Evolutionary conservation across 768 basidiomycete species (phyloP), one percentile per base, ranked within the genome.

Genomic region (Tylopilus subfusipes): DNA sequence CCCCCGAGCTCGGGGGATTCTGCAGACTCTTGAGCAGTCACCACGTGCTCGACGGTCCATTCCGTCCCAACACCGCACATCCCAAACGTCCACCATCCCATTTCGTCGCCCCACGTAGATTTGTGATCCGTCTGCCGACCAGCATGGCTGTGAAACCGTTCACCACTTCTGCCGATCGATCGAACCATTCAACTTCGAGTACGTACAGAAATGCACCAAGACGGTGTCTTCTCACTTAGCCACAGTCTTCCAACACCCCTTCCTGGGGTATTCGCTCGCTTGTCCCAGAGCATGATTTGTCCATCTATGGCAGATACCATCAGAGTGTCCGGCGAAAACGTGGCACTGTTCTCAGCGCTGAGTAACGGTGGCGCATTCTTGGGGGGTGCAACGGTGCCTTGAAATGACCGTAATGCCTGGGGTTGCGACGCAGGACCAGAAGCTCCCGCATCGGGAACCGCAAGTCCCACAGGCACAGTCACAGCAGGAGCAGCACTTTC

Each of bases 131-230:
- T 93, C 85, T 3, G 84, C 80, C 6, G 93, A 93, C 94, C 96
- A 98, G 68, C 90, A 94, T 16, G 95, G 93, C 95, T 98, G 63
- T 40, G 38, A 59, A 64, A 34, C 5, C n/a, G 25, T 48, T 53
- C 11, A 18, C 39, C 22, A 54, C 11, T 53, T 18, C 45, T 49
- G 18, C 27, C 39, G 45, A 43, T 44, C 52, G 33, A 53, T 57
- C 51, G 12, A 30, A 39, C 49, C 24, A 21, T 30, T 13, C 33
- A 49, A 10, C 49, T 25, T 53, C 44, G 42, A 54, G 50, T 43
- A 75, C 84, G 65, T 71, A 98, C 96, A 58, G 94, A 94, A 64
- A 96, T 81, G 71, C 93, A 97, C 93, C 94, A 98, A 12, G 92
- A 92, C 29, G 93, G 93, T 21, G 90, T 92, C 72, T 90, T 93